A percentile compares a stretch with the other conserved stretches of the same genome.
Evolutionary conservation across 2,329 filamentous ascomycete species (phyloP).

Genomic region (Coniella lustricola): DNA sequence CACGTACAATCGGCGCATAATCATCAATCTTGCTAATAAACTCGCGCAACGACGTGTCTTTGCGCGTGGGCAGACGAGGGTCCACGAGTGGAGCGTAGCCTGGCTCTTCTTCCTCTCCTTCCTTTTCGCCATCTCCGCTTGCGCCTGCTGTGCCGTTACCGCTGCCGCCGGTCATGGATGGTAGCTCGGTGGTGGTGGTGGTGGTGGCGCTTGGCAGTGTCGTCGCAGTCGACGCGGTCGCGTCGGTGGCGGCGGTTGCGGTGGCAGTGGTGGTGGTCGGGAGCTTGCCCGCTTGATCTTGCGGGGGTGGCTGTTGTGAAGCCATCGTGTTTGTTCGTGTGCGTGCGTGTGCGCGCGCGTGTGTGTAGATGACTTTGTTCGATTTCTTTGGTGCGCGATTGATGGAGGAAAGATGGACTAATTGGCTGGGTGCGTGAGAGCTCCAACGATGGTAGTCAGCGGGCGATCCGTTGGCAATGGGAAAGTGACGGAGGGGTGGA

Average conservation of each 20-base stretch:
- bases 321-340: not conserved
- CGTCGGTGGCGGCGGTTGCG: too few species aligned
- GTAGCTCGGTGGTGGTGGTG: too few species aligned
- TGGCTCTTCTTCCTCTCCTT: not conserved
- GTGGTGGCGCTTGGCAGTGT: too few species aligned
- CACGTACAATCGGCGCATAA: conserved; percentile 84
- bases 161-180: not conserved
- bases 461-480: too few species aligned
- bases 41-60: conserved; percentile 87
- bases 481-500: too few species aligned
- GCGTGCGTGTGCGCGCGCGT: too few species aligned
- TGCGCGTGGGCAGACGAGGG: conserved; percentile 63
- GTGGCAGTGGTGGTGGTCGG: too few species aligned
- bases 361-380: conserved; percentile 3
- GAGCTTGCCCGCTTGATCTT: conserved; percentile 19
- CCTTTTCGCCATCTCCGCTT: conserved; percentile 1
- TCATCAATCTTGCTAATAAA: conserved; percentile 97
- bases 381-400: not conserved
- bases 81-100: conserved; percentile 12
- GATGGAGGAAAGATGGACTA: not conserved
- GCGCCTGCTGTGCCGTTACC: conserved; percentile 13
- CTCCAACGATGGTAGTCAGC: too few species aligned
- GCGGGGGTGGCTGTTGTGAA: conserved; percentile 6
- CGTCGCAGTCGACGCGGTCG: too few species aligned
- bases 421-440: too few species aligned